Base-by-base conservation (phyloP, 345 rosid genomes). In the Arabis hirsuta region DNA sequence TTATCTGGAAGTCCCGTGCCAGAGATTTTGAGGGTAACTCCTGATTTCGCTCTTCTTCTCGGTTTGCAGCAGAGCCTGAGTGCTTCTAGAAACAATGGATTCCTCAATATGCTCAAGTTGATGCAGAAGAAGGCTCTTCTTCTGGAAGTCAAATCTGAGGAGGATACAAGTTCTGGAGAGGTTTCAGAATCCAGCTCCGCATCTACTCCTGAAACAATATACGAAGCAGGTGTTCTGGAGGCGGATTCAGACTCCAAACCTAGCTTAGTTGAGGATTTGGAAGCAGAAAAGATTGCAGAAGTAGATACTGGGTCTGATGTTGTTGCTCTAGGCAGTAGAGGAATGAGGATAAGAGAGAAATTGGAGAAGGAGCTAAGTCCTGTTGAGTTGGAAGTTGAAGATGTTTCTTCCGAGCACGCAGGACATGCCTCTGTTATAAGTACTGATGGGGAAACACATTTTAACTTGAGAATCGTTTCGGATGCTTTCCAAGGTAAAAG, bases 1-100 rank as follows among this genome's bases (percentile, higher is more conserved):
- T 83, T 95, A 55, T 92, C 98, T 2, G 90, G 96, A 9, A 74
- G 86, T 57, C 85, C 92, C 0, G 91, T 84, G n/a, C 77, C 81
- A 6, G 98, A 95, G 71, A 72, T 95, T 72, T 52, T 91, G 65
- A 80, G 82, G 83, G 82, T 90, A 24, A 84, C 92, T 2, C 97
- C 98, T 6, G 92, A 95, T 78, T 91, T 91, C 65, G 87, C 65
- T 9, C 78, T 83, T 79, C 88, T 85, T 56, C 86, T 95, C 14
- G 99, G 98, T 22, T 69, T 95, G 79, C 89, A 90, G 62, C 96
- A 90, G 90, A 88, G 92, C 71, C 73, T 92, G 72, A 82, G 94
- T 2, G 92, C 98, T 55, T 87, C 92, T 3, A 83, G 97, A 84
- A 92, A 83, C 82, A 92, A 92, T 74, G 98, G 98, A 48, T 92